Percentiles rank a stretch among this genome's conserved stretches.
Evolutionary conservation across 2,329 filamentous ascomycete genomes (phyloP).

Genomic region (Microdochium trichocladiopsis): DNA sequence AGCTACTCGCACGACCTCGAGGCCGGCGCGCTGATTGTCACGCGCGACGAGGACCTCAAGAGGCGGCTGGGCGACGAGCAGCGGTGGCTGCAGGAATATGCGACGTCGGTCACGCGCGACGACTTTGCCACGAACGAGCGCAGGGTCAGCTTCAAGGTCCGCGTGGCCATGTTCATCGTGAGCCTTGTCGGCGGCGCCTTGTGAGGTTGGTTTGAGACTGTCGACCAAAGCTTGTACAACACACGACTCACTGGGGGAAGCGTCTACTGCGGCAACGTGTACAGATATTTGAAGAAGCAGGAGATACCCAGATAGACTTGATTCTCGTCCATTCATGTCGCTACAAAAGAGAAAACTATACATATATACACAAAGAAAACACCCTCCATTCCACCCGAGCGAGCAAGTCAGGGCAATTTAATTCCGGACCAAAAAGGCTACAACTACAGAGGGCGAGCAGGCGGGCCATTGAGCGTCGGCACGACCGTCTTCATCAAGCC

Average conservation of each 20-base stretch:
- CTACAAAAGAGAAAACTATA: slow-evolving; percentile 1
- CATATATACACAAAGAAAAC: not conserved
- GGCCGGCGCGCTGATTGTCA: slow-evolving; percentile 80
- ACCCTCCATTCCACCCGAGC: not conserved
- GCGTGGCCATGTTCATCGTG: slow-evolving; percentile 92
- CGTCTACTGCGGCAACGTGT: too few relatives aligned
- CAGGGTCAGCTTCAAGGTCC: slow-evolving; percentile 76
- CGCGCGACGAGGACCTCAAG: slow-evolving; percentile 66
- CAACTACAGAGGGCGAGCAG: not conserved
- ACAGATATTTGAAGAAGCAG: not conserved
- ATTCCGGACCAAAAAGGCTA: too few relatives aligned
- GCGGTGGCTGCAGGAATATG: slow-evolving; percentile 69
- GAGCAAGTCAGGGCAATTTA: too few relatives aligned
- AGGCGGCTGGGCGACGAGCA: slow-evolving; percentile 71
- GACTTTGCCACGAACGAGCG: slow-evolving; percentile 79
- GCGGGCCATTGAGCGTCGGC: slow-evolving; percentile 20
- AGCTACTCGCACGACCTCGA: slow-evolving; percentile 92
- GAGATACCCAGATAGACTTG: not conserved
- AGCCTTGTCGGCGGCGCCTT: slow-evolving; percentile 80
- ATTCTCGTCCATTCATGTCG: too few relatives aligned
- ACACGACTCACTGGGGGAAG: too few relatives aligned
- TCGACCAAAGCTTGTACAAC: not conserved
- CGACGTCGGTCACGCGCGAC: slow-evolving; percentile 59
- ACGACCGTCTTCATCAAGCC: slow-evolving; percentile 29
- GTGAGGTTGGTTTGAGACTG: slow-evolving; percentile 27